These are phyloP conservation scores for Gilbertella persicaria DNA, from an alignment of 371 early-diverging fungal species.

Conservation along the genomic window DNA sequence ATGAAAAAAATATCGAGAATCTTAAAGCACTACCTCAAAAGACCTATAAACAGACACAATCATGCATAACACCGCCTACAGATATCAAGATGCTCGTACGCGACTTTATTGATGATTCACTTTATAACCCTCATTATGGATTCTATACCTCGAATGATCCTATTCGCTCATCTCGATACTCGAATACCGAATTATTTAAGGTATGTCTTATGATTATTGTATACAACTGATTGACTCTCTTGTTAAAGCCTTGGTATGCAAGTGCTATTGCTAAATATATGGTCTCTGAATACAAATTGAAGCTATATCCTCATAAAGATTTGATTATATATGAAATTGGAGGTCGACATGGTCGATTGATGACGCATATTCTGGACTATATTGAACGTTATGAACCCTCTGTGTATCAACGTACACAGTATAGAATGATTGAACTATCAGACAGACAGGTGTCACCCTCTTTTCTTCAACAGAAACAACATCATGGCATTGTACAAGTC, in stretches of 20 bases:
- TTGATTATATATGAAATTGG: slow-evolving; percentile 91
- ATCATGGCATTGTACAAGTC: slow-evolving; percentile 62
- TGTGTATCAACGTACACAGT: slow-evolving; percentile 72
- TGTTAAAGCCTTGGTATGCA: slow-evolving; percentile 75
- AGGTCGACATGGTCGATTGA: slow-evolving; percentile 86
- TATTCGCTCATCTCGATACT: slow-evolving; percentile 59
- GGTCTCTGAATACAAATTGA: slow-evolving; percentile 67
- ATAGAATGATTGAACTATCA: slow-evolving; percentile 88
- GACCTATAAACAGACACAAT: slow-evolving; percentile 19
- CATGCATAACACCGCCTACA: slow-evolving; percentile 38
- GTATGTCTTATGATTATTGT: slow-evolving; percentile 28
- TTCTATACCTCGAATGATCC: slow-evolving; percentile 65
- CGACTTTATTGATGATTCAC: slow-evolving; percentile 89
- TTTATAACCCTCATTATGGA: slow-evolving; percentile 91
- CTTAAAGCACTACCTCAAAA: too few relatives aligned
- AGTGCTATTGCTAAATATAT: slow-evolving; percentile 87
- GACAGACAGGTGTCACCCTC: slow-evolving; percentile 4
- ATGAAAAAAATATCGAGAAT: too few relatives aligned
- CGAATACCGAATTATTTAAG: slow-evolving; percentile 87
- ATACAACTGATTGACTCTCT: not conserved
- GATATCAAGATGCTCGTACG: slow-evolving; percentile 70
- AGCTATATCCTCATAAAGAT: slow-evolving; percentile 50
- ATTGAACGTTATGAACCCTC: slow-evolving; percentile 71
- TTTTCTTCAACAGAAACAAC: slow-evolving; percentile 23
- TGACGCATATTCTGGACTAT: slow-evolving; percentile 86